Evolutionary conservation across 371 early-diverging fungal genomes (phyloP), one percentile per base, ranked within the genome.

Genomic region (Blakeslea trispora): DNA sequence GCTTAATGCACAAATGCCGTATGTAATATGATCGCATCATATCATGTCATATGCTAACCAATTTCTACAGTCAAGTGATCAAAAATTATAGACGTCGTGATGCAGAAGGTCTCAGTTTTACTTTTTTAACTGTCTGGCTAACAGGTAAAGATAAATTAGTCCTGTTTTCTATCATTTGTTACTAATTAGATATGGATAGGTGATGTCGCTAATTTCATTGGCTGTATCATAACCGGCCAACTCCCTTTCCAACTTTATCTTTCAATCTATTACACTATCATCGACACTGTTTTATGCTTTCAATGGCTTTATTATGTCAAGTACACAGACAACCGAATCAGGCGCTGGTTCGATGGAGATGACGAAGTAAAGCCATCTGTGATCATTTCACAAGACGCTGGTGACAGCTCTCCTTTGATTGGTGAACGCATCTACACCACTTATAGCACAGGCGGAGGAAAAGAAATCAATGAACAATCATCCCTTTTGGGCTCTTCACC

Each of bases 1-100:
- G 91, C 52, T 91, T 14, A 88, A 84, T 69, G 90, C 90, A 35
- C 90, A 90, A 73, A 72, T 89, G 68, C 91, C 91, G 78, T 87
- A 89, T 67, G 81, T 81, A 18, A 9, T 28, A 11, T 5, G 40
- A 39, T 15, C n/a, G 35, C 22, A 50, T 37, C 3, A 32, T 10
- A 45, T 19, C 34, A 22, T 44, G n/a, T 35, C n/a, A 42, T 50
- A 5, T 19, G 14, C 24, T 34, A 8, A 21, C 31, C 35, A 47
- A 17, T 47, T 34, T 57, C 18, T 40, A 35, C 55, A 85, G 85
- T 44, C 86, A 85, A 68, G 83, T 85, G 57, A 74, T 81, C 23
- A 79, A 83, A 55, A 89, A 89, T 61, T 88, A 78, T 61, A 65
- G 63, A 56, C 37, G 69, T 13, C 60, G 76, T 28, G 72, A 69